phyloP scores from a whole-genome alignment of 1,284 basidiomycete species.

The Boletus smithii region DNA sequence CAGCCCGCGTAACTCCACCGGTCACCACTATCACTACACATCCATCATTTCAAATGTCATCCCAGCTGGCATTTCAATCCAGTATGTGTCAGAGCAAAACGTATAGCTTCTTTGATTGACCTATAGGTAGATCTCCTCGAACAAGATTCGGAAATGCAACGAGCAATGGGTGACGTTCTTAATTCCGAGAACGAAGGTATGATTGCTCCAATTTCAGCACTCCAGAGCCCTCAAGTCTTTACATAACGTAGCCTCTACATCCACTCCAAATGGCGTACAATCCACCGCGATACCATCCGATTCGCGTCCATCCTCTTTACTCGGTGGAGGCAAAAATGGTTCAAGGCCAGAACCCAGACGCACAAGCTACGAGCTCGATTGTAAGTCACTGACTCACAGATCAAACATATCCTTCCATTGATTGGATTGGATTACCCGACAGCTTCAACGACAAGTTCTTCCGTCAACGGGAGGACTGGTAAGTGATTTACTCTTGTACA shows the following conservation, averaged over 20 bases:
- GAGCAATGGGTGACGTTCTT: slow-evolving; percentile 55
- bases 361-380: slow-evolving; percentile 15
- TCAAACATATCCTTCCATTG: not conserved
- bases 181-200: slow-evolving; percentile 39
- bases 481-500: slow-evolving; percentile 4
- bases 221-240: not conserved
- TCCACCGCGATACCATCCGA: slow-evolving; percentile 9
- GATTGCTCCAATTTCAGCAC: not conserved
- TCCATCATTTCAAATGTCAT: slow-evolving; percentile 57
- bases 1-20: slow-evolving; percentile 8
- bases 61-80: slow-evolving; percentile 50
- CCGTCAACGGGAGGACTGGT: slow-evolving; percentile 15
- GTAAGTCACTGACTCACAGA: slow-evolving; percentile 15
- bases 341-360: slow-evolving; percentile 8
- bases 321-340: slow-evolving; percentile 2
- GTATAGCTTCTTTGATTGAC: slow-evolving; percentile 14
- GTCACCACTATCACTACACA: slow-evolving; percentile 53
- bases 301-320: slow-evolving; percentile 17
- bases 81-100: slow-evolving; percentile 42
- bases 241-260: slow-evolving; percentile 15
- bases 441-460: slow-evolving; percentile 20
- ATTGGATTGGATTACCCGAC: slow-evolving; percentile 2
- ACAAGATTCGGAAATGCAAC: slow-evolving; percentile 70
- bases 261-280: slow-evolving; percentile 6
- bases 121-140: slow-evolving; percentile 57